Evolutionary conservation across 257 asterid genomes (phyloP), one percentile per base, ranked within the genome.

Genomic region (Nicotiana sylvestris): DNA sequence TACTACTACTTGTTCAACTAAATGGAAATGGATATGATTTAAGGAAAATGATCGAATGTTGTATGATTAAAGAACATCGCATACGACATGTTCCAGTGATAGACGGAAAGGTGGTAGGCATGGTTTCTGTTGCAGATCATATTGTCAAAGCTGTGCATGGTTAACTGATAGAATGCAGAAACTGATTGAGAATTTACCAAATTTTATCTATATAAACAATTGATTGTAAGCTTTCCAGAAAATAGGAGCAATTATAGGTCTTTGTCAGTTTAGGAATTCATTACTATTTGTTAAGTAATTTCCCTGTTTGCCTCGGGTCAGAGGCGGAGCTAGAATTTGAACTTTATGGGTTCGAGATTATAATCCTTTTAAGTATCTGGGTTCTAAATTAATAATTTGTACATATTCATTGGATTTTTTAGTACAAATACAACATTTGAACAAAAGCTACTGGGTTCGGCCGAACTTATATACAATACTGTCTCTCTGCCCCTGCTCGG

Each of bases 21-120:
- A 9, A 17, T 6, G 18, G 39, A 13, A 62, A 66, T 78, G 58
- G 18, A 81, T 4, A 6, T 33, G 56, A 66, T 39, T 12, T 7
- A 6, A 76, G 62, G 27, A 30, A 37, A 55, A 80, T 65, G 43
- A 82, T 46, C 65, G n/a, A 65, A 66, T 51, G 43, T 58, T 76
- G 79, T 68, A 76, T 83, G 82, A 35, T 85, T 66, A 78, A 58
- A 93, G 97, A 94, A 83, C 91, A 93, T 74, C 95, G 92, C 66
- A 89, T 92, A 66, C 82, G 97, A 67, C 97, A 94, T 66, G 94
- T 85, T 3, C 98, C 97, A 1, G 98, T 94, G 67, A 90, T 93
- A 80, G 94, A 94, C 84, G 93, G 97, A 81, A 94, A 88, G 92
- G 89, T 94, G 21, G 88, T 30, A 30, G 32, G 32, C 2, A 1